Conservation (phyloP, 2,329 filamentous ascomycete species). For the Neopestalotiopsis clavispora region DNA sequence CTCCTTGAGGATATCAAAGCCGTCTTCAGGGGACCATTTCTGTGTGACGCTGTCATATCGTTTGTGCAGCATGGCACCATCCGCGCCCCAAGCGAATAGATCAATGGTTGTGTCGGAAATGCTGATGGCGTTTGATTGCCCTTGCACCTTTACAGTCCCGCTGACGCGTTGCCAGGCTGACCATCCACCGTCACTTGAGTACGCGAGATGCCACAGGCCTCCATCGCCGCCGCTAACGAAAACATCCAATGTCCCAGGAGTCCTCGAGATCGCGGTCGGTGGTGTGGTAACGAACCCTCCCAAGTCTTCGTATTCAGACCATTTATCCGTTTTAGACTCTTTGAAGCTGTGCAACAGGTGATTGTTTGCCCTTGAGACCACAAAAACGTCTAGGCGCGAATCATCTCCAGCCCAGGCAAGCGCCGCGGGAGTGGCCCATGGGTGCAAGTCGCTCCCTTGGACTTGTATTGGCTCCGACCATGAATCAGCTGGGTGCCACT, state of each 20-base stretch:
- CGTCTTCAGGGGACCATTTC: neutral
- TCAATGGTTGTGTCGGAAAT: conserved; percentile 8
- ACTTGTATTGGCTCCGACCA: neutral
- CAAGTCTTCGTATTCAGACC: conserved; percentile 11
- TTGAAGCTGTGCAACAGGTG: conserved; percentile 12
- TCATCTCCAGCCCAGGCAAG: conserved; percentile 11
- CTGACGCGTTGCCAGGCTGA: neutral
- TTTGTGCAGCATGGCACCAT: conserved; percentile 13
- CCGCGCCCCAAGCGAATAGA: conserved; percentile 12
- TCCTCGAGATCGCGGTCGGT: conserved; percentile 8
- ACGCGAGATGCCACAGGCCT: no score
- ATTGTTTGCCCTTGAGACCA: conserved; percentile 1
- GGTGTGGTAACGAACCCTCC: conserved; percentile 17
- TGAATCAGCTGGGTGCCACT: neutral
- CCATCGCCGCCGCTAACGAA: no score
- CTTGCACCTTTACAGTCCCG: conserved; percentile 5
- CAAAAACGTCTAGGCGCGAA: conserved; percentile 12
- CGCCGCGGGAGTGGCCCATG: conserved; percentile 9
- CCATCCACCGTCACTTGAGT: no score
- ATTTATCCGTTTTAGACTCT: neutral
- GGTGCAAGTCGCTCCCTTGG: neutral
- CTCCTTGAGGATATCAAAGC: neutral
- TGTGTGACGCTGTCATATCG: neutral
- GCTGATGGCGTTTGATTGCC: conserved; percentile 15
- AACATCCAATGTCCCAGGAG: conserved; percentile 1